These are phyloP conservation scores for Wallemia mellicola DNA, from an alignment of 1,284 basidiomycete species.

Conservation along the genomic window DNA sequence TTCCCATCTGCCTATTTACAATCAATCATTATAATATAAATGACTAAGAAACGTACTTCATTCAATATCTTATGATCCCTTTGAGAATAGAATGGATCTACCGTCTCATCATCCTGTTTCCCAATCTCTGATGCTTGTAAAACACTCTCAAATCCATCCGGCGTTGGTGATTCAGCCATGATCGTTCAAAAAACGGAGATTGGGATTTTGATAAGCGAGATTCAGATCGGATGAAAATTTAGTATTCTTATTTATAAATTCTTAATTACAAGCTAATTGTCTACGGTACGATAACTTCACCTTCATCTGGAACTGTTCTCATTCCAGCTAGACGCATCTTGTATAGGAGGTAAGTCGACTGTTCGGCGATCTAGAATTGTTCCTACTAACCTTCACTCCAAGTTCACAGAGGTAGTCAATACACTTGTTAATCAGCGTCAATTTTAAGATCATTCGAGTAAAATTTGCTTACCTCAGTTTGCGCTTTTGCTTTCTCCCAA, in stretches of 20 bases:
- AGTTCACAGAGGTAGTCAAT: conserved; percentile 56
- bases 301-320: background rate
- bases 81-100: background rate
- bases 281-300: background rate
- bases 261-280: background rate
- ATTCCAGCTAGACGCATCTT: conserved; percentile 1
- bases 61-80: background rate
- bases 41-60: background rate
- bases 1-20: background rate
- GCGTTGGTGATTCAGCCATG: background rate
- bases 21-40: background rate
- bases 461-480: conserved; percentile 28
- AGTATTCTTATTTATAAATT: background rate
- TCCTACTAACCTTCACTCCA: background rate
- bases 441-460: background rate
- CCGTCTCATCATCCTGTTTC: background rate
- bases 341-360: background rate
- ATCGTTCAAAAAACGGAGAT: background rate
- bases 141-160: background rate
- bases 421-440: conserved; percentile 30
- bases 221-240: background rate
- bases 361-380: background rate
- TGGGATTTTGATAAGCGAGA: background rate
- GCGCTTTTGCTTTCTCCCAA: conserved; percentile 67
- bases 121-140: background rate